Conservation (phyloP, 768 basidiomycete genomes). For the Crepidotus variabilis region DNA sequence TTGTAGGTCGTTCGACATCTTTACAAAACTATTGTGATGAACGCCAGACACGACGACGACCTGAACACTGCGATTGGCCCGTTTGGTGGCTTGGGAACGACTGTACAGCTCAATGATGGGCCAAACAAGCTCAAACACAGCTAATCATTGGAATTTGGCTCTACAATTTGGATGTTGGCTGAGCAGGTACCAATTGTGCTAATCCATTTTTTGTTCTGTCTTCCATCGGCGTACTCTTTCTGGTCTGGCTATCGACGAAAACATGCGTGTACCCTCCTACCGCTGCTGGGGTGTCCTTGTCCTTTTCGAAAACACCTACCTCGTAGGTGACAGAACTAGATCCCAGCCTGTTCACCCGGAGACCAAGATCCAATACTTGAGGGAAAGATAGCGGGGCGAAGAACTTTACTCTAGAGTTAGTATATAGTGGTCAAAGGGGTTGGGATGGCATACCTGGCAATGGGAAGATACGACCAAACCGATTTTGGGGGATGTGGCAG, state of each 20-base stretch:
- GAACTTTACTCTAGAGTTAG: constrained; percentile 37
- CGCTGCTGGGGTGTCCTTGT: constrained; percentile 33
- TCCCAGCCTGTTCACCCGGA: constrained; percentile 66
- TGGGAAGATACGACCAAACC: constrained; percentile 78
- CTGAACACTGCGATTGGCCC: constrained; percentile 9
- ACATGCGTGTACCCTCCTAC: constrained; percentile 76
- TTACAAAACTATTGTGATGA: constrained; percentile 26
- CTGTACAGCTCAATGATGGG: constrained; percentile 35
- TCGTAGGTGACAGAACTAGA: constrained; percentile 78
- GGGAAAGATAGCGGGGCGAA: constrained; percentile 75
- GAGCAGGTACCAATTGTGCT: constrained; percentile 25
- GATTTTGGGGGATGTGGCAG: constrained; percentile 49
- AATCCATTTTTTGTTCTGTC: constrained; percentile 43
- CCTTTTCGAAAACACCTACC: constrained; percentile 67
- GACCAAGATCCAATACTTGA: constrained; percentile 61
- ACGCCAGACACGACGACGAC: constrained; percentile 16
- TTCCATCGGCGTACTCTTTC: constrained; percentile 53
- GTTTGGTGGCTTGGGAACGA: constrained; percentile 32
- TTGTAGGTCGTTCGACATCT: constrained; percentile 87
- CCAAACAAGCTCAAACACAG: constrained; percentile 26
- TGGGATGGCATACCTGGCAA: constrained; percentile 46
- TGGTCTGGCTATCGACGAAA: constrained; percentile 62
- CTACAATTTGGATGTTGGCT: constrained; percentile 15
- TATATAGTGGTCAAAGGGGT: background rate
- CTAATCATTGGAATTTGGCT: background rate